Evolutionary conservation across 2,329 filamentous ascomycete species (phyloP).

Genomic region (Pyrenophora teres): DNA sequence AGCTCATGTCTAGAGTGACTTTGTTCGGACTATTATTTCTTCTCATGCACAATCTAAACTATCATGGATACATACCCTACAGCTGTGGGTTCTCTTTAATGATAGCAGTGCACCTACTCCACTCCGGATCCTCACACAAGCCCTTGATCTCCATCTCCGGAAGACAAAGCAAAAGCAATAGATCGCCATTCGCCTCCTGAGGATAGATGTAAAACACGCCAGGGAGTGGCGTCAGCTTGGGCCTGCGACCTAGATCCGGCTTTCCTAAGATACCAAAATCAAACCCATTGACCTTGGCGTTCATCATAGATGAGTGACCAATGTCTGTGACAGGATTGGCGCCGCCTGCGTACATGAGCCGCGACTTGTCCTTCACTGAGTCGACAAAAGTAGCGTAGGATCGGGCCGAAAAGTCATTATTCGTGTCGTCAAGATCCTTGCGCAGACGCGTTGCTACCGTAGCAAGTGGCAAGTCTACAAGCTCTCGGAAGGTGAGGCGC

Average conservation of each 20-base stretch:
- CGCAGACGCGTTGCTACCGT: neutral
- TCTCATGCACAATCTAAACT: too few species aligned
- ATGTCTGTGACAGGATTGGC: neutral
- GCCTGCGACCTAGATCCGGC: neutral
- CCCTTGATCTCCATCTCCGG: neutral
- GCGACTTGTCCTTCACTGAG: neutral
- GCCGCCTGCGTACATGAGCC: neutral
- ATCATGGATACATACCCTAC: too few species aligned
- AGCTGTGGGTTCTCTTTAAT: neutral
- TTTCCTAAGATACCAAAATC: neutral
- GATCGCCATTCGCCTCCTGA: neutral
- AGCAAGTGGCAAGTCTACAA: neutral
- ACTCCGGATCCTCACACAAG: neutral
- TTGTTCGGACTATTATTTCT: too few species aligned
- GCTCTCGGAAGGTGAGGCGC: neutral
- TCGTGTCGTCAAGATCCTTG: neutral
- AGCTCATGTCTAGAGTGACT: too few species aligned
- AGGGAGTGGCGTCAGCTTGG: neutral
- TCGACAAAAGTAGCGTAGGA: slow-evolving; percentile 1
- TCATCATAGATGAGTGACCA: slow-evolving; percentile 1
- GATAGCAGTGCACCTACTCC: neutral
- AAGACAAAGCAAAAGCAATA: neutral
- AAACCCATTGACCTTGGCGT: neutral
- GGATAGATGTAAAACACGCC: neutral
- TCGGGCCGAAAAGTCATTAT: neutral